phyloP scores from a whole-genome alignment of 176 grass and related monocot genomes.

The Urochloa ruziziensis region DNA sequence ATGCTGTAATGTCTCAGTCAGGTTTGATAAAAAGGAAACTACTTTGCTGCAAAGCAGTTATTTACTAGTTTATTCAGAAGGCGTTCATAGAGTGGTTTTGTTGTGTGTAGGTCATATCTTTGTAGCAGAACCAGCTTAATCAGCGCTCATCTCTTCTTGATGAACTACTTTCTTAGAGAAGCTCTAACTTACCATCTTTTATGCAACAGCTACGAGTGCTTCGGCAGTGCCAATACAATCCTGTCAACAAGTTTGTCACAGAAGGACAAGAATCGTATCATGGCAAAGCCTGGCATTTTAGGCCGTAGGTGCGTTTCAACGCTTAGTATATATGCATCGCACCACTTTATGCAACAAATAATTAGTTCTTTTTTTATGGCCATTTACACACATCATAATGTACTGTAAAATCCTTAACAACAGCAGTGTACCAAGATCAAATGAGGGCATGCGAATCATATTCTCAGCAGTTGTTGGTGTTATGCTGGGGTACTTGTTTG shows the following conservation, averaged over 20 bases:
- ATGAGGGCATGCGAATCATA: conserved; percentile 66
- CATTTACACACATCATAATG: not conserved
- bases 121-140: not conserved
- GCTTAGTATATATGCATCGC: not conserved
- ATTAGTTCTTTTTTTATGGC: not conserved
- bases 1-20: not conserved
- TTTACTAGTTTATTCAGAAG: not conserved
- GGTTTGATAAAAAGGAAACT: not conserved
- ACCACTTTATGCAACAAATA: not conserved
- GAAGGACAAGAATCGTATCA: conserved; percentile 1
- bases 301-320: conserved; percentile 28
- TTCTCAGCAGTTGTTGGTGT: conserved; percentile 72
- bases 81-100: not conserved
- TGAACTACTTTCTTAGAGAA: not conserved
- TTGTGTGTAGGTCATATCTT: not conserved
- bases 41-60: not conserved
- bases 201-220: conserved; percentile 12
- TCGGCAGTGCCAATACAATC: not conserved
- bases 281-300: conserved; percentile 45
- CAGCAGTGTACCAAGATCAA: conserved; percentile 57
- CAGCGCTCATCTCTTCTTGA: not conserved
- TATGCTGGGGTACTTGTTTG: conserved; percentile 84
- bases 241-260: not conserved
- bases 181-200: not conserved
- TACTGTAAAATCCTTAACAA: not conserved